Conservation (phyloP, 768 basidiomycete genomes). For the Punctularia strigosozonata region DNA sequence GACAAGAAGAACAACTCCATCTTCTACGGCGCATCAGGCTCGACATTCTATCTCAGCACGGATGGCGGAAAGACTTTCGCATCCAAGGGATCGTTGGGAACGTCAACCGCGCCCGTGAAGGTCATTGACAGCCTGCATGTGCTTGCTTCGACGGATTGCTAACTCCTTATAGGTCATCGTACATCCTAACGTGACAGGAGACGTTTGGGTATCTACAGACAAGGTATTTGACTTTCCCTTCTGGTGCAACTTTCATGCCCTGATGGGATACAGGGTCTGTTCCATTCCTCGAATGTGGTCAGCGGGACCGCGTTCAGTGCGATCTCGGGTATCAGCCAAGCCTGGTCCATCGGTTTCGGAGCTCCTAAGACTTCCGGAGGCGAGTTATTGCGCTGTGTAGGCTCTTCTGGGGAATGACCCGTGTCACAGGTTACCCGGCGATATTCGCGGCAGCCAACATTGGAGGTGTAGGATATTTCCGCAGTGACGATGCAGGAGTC, state of each 20-base stretch:
- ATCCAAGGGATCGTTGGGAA: constrained; percentile 27
- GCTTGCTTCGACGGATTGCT: no score
- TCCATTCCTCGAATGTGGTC: constrained; percentile 48
- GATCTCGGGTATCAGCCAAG: constrained; percentile 32
- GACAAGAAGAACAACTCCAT: constrained; percentile 46
- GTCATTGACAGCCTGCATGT: no score
- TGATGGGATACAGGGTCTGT: constrained; percentile 43
- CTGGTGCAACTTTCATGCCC: no score
- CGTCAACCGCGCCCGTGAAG: constrained; percentile 36
- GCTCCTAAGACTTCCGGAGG: constrained; percentile 32
- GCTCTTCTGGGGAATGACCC: no score
- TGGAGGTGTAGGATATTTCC: constrained; percentile 37
- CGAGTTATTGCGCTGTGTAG: no score
- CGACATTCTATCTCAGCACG: constrained; percentile 47
- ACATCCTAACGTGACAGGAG: constrained; percentile 40
- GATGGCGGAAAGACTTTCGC: constrained; percentile 43
- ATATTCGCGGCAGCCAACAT: constrained; percentile 44
- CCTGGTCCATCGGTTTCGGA: constrained; percentile 49
- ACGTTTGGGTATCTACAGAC: constrained; percentile 56
- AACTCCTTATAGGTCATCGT: no score
- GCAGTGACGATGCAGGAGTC: constrained; percentile 42
- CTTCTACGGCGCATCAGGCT: constrained; percentile 48
- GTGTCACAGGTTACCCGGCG: constrained; percentile 44
- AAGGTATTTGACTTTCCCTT: no score
- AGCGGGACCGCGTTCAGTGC: constrained; percentile 36